Conservation (phyloP, 768 basidiomycete genomes). For the Pleurotus platypus region DNA sequence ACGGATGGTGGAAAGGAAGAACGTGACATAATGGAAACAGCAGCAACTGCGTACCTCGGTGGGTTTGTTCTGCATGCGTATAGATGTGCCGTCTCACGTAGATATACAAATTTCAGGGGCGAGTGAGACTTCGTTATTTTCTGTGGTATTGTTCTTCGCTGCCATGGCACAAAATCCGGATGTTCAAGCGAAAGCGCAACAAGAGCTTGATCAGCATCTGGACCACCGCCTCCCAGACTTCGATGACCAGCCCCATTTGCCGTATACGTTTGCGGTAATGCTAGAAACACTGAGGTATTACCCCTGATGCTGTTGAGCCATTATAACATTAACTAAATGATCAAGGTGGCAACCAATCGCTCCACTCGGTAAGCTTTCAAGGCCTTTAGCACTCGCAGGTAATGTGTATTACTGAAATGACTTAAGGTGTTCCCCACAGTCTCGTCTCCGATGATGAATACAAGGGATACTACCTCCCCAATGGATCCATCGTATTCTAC, state of each 20-base stretch:
- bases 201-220: neutral
- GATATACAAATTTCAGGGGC: neutral
- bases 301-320: neutral
- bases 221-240: neutral
- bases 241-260: slow-evolving; percentile 9
- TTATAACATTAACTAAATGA: neutral
- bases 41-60: neutral
- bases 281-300: slow-evolving; percentile 27
- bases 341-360: slow-evolving; percentile 24
- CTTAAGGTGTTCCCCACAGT: slow-evolving; percentile 28
- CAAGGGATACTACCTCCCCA: slow-evolving; percentile 40
- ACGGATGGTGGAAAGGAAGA: neutral
- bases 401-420: neutral
- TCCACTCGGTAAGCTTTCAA: slow-evolving; percentile 23
- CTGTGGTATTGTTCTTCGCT: neutral
- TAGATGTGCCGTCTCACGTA: neutral
- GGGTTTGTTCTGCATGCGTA: neutral
- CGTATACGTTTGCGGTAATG: slow-evolving; percentile 32
- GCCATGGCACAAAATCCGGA: neutral
- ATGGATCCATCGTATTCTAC: slow-evolving; percentile 31
- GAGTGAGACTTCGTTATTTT: neutral
- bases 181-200: neutral
- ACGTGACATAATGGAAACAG: neutral
- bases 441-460: slow-evolving; percentile 39
- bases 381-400: neutral